Conservation (phyloP, 441 rosid genomes). For the Macaranga tanarius region DNA sequence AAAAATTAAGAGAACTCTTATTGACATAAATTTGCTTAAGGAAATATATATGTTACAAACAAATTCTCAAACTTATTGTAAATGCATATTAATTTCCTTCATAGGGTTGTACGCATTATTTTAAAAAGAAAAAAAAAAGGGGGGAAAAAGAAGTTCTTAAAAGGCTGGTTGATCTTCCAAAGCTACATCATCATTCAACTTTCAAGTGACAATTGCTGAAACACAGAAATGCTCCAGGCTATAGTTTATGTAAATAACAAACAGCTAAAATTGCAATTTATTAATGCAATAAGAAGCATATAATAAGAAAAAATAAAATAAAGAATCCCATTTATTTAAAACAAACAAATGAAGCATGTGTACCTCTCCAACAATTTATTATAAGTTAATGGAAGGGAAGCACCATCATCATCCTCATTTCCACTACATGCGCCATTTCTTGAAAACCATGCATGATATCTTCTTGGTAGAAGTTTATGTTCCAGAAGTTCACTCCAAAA, state of each 20-base stretch:
- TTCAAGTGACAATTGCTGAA: conserved; percentile 5
- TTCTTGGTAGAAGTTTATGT: conserved; percentile 87
- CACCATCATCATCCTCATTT: conserved; percentile 67
- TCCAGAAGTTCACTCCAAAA: conserved; percentile 81
- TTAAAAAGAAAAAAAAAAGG: no score
- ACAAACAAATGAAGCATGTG: conserved; percentile 10
- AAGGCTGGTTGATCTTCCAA: conserved; percentile 5
- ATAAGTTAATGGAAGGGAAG: conserved; percentile 73
- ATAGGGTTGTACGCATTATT: neutral
- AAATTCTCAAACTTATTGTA: neutral
- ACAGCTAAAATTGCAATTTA: neutral
- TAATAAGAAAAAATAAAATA: conserved; percentile 16
- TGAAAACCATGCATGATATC: conserved; percentile 97
- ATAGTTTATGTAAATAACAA: conserved; percentile 5
- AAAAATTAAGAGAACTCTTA: no score
- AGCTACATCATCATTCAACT: conserved; percentile 6
- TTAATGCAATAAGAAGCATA: conserved; percentile 1
- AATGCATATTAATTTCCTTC: neutral
- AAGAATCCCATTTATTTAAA: neutral
- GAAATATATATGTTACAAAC: neutral
- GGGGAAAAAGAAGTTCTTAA: neutral
- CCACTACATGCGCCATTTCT: conserved; percentile 68
- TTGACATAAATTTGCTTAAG: neutral
- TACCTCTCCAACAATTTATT: conserved; percentile 77
- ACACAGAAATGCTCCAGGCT: neutral